Base-by-base conservation (phyloP, 208 protist species). In the Leishmania aethiopica region DNA sequence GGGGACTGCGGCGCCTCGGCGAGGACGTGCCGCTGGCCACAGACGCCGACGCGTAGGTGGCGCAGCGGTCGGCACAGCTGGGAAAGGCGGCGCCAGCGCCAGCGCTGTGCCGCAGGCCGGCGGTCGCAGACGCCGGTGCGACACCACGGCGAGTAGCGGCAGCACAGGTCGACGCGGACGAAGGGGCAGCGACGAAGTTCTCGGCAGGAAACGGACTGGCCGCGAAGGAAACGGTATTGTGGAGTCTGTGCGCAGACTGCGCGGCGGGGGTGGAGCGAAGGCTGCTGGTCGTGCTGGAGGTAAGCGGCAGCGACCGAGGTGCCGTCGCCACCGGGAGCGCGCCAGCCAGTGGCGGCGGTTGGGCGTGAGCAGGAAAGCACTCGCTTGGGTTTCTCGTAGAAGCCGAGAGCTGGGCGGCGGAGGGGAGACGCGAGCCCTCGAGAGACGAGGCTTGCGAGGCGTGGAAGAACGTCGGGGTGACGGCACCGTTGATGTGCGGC, bases 231-330 rank as follows among this genome's bases (percentile, higher is more conserved):
- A 32, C 37, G 28, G 47, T 6, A 37, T 2, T 59, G 25, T 19
- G 37, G 19, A 37, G 64, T 66, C 25, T 75, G 22, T 49, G 51
- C 17, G 84, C 74, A 15, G 81, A 78, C 11, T 82, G 79, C 11
- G 67, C 74, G 15, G 85, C 76, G 0, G 88, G 88, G 5, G 88
- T 91, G 45, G 85, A 84, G 76, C 86, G 77, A 22, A 66, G 80
- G 86, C 83, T 89, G 47, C 70, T 77, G 40, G 74, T 74, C n/a
- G 83, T 80, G 79, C 82, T 82, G 2, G 77, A 81, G 62, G 64
- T 80, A 17, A 91, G 75, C 67, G 88, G 84, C 79, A 66, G 86
- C 64, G 88, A 84, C 40, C 49, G 83, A 1, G 88, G 88, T 2
- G 81, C 83, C 11, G 79, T 75, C 11, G 88, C 88, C 4, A 91